Evolutionary conservation across 2,329 filamentous ascomycete species (phyloP).

Genomic region (Camillea tinctor): DNA sequence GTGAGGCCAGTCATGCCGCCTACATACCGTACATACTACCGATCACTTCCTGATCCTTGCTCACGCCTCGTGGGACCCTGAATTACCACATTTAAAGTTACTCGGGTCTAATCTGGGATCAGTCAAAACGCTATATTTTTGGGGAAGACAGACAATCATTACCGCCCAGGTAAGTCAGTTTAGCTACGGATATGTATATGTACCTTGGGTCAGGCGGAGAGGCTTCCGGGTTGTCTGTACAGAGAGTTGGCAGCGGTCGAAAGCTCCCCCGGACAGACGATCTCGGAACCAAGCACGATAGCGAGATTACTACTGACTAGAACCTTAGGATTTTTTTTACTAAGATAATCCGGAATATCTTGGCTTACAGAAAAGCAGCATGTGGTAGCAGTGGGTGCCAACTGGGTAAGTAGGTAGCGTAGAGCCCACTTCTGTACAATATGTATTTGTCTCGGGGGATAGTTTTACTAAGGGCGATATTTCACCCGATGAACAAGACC

Average conservation of each 20-base stretch:
- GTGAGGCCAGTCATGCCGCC: not conserved
- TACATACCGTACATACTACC: not conserved
- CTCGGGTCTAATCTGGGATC: not conserved
- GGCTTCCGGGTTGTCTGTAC: not conserved
- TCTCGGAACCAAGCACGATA: not conserved
- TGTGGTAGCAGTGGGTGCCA: not conserved
- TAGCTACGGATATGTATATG: too few species aligned
- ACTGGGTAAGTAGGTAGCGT: not conserved
- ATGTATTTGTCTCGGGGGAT: not conserved
- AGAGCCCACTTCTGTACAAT: not conserved
- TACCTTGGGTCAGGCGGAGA: not conserved
- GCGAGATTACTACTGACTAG: not conserved
- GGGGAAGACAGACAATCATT: not conserved
- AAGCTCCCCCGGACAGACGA: not conserved
- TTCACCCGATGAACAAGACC: conserved; percentile 25
- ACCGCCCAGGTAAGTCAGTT: too few species aligned
- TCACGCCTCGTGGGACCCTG: not conserved
- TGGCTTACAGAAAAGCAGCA: not conserved
- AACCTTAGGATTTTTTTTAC: not conserved
- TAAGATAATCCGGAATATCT: not conserved
- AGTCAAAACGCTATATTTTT: not conserved
- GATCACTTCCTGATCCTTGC: not conserved
- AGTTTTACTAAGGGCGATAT: conserved; percentile 24
- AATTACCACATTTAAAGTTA: not conserved
- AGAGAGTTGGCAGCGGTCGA: not conserved